Evolutionary conservation across 1,284 basidiomycete species (phyloP).

Genomic region (Anthracocystis setariae): DNA sequence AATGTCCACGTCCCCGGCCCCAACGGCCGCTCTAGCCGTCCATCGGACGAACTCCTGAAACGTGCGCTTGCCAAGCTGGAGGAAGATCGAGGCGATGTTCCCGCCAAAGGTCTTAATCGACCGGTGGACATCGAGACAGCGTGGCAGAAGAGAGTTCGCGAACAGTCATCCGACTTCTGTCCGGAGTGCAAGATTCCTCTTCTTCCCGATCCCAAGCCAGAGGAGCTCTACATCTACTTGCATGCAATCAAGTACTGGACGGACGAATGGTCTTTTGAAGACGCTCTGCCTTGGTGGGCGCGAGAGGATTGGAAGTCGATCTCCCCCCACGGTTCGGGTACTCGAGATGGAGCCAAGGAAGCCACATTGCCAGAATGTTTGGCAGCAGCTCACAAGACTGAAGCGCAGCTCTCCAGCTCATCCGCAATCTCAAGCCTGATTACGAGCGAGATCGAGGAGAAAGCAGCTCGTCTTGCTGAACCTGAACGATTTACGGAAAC

Average conservation of each 20-base stretch:
- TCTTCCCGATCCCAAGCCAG: constrained; percentile 59
- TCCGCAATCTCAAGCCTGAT: constrained; percentile 34
- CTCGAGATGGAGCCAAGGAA: constrained; percentile 10
- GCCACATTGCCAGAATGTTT: constrained; percentile 29
- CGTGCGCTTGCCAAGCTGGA: constrained; percentile 39
- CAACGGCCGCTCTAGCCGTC: constrained; percentile 53
- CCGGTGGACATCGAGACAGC: constrained; percentile 46
- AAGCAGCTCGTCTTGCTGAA: constrained; percentile 34
- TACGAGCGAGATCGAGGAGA: constrained; percentile 47
- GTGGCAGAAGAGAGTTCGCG: constrained; percentile 42
- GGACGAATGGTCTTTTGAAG: constrained; percentile 64
- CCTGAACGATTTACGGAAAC: constrained; percentile 29
- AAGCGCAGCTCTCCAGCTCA: constrained; percentile 20
- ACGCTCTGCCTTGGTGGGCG: constrained; percentile 67
- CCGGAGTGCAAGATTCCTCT: constrained; percentile 62
- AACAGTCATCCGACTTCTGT: constrained; percentile 54
- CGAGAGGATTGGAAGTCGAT: constrained; percentile 49
- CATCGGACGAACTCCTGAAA: constrained; percentile 39
- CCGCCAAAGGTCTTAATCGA: constrained; percentile 39
- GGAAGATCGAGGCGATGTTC: constrained; percentile 27
- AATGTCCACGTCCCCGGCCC: constrained; percentile 57
- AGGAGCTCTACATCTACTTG: constrained; percentile 65
- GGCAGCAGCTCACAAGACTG: constrained; percentile 18
- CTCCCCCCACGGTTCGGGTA: constrained; percentile 15
- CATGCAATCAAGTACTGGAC: constrained; percentile 68